Percentiles rank a stretch among this genome's conserved stretches.
Conservation (phyloP, 176 grass and related monocot genomes). For the Chloris gayana region DNA sequence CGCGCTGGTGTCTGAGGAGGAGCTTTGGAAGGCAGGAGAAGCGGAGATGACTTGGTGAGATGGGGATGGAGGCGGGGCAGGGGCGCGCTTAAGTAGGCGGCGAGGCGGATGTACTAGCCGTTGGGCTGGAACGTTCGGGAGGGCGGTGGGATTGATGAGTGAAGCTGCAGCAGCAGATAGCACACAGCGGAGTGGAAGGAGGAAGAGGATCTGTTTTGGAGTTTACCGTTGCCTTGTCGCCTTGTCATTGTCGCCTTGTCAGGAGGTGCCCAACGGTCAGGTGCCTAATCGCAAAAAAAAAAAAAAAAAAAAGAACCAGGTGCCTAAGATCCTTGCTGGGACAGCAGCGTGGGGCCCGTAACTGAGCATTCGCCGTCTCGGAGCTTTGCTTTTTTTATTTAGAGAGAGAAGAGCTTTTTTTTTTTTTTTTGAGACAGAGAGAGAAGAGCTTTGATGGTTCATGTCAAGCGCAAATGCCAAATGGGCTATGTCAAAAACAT, state of each 20-base stretch:
- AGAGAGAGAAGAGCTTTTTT: no score
- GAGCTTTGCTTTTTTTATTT: no score
- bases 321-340: not conserved
- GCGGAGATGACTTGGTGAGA: not conserved
- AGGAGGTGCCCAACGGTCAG: not conserved
- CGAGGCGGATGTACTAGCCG: constrained; percentile 12
- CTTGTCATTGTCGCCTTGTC: no score
- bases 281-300: no score
- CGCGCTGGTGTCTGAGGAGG: not conserved
- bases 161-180: not conserved
- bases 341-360: not conserved
- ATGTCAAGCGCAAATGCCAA: no score
- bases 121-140: constrained; percentile 49
- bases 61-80: not conserved
- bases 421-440: no score
- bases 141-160: not conserved
- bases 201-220: constrained; percentile 12
- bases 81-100: constrained; percentile 18
- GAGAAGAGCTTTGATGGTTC: no score
- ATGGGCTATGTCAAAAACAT: no score
- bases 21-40: not conserved
- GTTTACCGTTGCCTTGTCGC: constrained; percentile 12
- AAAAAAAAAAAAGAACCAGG: no score
- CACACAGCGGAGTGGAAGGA: not conserved
- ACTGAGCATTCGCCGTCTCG: no score